Evolutionary conservation across 495 filamentous ascomycete species (phyloP).

Genomic region (Daldinia decipiens): DNA sequence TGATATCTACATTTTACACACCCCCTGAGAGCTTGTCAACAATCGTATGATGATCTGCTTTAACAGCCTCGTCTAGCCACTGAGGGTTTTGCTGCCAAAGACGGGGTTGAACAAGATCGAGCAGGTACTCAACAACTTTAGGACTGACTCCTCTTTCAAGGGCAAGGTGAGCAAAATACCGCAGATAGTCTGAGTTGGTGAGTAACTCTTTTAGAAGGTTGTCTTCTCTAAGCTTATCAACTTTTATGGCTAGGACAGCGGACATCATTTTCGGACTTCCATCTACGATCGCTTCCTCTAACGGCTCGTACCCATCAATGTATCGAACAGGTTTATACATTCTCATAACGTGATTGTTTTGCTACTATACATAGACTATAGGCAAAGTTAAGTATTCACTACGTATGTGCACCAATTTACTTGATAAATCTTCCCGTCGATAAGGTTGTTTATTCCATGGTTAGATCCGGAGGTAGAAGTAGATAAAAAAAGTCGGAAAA

Average conservation of each 20-base stretch:
- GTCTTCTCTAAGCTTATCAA: neutral
- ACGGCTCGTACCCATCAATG: neutral
- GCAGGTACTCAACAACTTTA: neutral
- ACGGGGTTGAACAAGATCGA: neutral
- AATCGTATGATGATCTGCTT: too few relatives aligned
- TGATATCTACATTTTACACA: neutral
- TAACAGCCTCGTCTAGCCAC: neutral
- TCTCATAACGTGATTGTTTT: too few relatives aligned
- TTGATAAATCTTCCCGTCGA: too few relatives aligned
- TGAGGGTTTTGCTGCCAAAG: neutral
- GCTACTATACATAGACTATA: too few relatives aligned
- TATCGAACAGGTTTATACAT: too few relatives aligned
- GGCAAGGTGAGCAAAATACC: neutral
- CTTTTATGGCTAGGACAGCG: neutral
- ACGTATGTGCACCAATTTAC: too few relatives aligned
- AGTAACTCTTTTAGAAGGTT: neutral
- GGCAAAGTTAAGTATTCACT: too few relatives aligned
- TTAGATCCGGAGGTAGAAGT: too few relatives aligned
- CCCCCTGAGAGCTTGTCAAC: neutral
- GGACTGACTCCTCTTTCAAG: neutral
- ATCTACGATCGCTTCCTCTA: neutral
- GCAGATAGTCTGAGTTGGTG: neutral
- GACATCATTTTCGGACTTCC: neutral
- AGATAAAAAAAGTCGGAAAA: too few relatives aligned
- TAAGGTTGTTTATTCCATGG: too few relatives aligned